These are phyloP conservation scores for Boletus rubroflammeus DNA, from an alignment of 768 basidiomycete species.

Conservation along the genomic window DNA sequence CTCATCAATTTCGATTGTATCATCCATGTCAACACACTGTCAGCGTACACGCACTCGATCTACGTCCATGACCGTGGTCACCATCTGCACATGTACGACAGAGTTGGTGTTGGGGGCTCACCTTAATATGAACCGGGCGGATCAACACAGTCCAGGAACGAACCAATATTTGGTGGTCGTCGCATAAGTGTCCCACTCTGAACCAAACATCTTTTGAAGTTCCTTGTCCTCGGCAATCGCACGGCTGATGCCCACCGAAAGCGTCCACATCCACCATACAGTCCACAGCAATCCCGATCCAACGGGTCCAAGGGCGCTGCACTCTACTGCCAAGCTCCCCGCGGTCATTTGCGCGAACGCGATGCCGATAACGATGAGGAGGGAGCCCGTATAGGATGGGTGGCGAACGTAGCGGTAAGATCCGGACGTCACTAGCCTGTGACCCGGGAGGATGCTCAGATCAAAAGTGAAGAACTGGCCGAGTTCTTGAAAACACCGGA, in stretches of 20 bases:
- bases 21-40: background rate
- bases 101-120: background rate
- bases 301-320: conserved; percentile 23
- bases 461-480: conserved; percentile 58
- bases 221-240: conserved; percentile 50
- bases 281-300: conserved; percentile 37
- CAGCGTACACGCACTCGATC: background rate
- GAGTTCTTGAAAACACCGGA: conserved; percentile 52
- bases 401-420: conserved; percentile 53
- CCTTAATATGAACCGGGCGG: background rate
- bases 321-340: conserved; percentile 47
- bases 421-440: conserved; percentile 48
- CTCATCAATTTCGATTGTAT: background rate
- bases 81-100: background rate
- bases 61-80: background rate
- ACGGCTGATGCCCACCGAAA: conserved; percentile 46
- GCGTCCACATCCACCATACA: conserved; percentile 49
- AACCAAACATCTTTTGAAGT: conserved; percentile 42
- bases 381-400: conserved; percentile 53
- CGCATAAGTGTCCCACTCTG: conserved; percentile 49
- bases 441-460: conserved; percentile 50
- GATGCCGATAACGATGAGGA: conserved; percentile 46
- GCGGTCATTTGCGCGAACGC: conserved; percentile 43
- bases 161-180: conserved; percentile 47
- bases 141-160: conserved; percentile 43